Evolutionary conservation across 345 rosid species (phyloP), one percentile per base, ranked within the genome.

Genomic region (Kandelia obovata): DNA sequence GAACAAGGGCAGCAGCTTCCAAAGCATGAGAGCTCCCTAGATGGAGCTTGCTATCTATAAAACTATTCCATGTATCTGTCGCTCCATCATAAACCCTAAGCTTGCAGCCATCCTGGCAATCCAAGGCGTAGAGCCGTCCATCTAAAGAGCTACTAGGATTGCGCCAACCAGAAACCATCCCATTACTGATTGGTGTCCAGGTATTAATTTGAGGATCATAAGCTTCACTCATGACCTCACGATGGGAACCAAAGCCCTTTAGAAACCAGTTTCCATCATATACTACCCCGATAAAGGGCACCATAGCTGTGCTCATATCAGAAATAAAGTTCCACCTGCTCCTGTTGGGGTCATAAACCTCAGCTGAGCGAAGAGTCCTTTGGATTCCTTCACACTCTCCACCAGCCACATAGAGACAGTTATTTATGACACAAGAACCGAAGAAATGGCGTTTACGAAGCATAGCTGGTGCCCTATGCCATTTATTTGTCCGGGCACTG

Each of bases 281-380:
- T 53, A 94, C 88, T 34, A 94, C 97, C 53, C 98, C 97, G 39
- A 91, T 91, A 66, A 89, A 87, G 63, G 98, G 97, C 71, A 91
- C 95, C 98, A 94, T 94, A 53, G 98, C 97, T 0, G 98, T 94
- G 74, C 95, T 91, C 98, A 94, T 91, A 79, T 94, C 98, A 31
- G 96, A 78, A 66, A 94, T 76, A 68, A 91, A 89, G 83, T 85
- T 88, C 98, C 98, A 94, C 20, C 95, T 72, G 71, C 81, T 82
- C 85, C 73, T 88, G 77, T 86, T 94, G 31, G 97, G 98, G 67
- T 94, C 98, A 77, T 89, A 94, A 78, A 93, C 87, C 78, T 94
- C 98, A 62, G 95, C 98, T 49, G 98, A 89, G 0, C 98, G 92
- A 1, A 94, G 89, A 20, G 97, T 89, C 82, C 98, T 82, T 52